A percentile compares a stretch with the other conserved stretches of the same genome.
Conservation (phyloP, 805 yeast species). For the Wickerhamomyces silvicola region DNA sequence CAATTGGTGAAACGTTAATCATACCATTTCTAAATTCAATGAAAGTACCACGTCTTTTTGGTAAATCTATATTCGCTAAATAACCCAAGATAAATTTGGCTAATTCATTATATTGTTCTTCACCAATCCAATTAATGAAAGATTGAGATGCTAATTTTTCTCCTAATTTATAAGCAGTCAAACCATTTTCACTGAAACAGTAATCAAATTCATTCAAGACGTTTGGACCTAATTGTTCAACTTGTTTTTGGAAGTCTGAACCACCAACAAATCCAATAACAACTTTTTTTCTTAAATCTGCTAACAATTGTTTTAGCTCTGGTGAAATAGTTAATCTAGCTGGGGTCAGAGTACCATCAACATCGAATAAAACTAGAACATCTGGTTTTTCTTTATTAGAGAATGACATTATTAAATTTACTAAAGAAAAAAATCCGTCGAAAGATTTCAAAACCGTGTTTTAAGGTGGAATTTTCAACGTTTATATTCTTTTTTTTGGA, state of each 20-base stretch:
- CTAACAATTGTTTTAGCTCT: constrained; percentile 69
- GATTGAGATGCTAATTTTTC: constrained; percentile 86
- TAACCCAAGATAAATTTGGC: constrained; percentile 81
- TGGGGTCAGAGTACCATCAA: constrained; percentile 97
- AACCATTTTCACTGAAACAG: constrained; percentile 96
- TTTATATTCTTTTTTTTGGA: not conserved
- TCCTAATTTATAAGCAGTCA: constrained; percentile 94
- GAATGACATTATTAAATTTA: constrained; percentile 52
- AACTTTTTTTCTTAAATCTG: constrained; percentile 79
- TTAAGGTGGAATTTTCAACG: not conserved
- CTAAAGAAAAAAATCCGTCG: too few species aligned
- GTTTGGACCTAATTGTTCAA: constrained; percentile 87
- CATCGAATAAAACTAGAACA: constrained; percentile 89
- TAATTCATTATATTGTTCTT: constrained; percentile 85
- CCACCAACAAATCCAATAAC: constrained; percentile 99
- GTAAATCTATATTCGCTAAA: constrained; percentile 80
- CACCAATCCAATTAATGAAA: constrained; percentile 93
- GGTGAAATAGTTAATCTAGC: constrained; percentile 77
- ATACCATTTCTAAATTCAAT: constrained; percentile 99
- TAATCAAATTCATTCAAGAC: constrained; percentile 82
- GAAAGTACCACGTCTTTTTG: constrained; percentile 98
- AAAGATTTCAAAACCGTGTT: too few species aligned
- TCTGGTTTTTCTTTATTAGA: constrained; percentile 76
- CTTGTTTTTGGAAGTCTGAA: constrained; percentile 87
- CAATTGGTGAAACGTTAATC: constrained; percentile 97